These are phyloP conservation scores for Dryas integrifolia DNA, from an alignment of 331 rosid genomes.

Conservation along the genomic window DNA sequence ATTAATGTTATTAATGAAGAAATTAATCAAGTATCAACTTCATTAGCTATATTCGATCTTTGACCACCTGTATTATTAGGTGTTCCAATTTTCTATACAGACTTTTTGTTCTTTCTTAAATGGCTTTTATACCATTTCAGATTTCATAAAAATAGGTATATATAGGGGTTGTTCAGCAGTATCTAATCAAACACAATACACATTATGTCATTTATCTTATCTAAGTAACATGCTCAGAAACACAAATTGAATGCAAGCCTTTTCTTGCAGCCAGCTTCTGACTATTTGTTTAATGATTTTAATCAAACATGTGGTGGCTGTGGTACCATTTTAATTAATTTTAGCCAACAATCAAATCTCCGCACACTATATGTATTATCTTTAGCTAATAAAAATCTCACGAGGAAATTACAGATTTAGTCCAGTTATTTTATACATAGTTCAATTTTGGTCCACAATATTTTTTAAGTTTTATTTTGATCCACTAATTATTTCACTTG, in stretches of 20 bases:
- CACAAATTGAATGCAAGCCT: too few species aligned
- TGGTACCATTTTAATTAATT: not conserved
- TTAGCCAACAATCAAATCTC: slow-evolving; percentile 1
- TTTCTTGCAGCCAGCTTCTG: not conserved
- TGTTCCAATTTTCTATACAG: not conserved
- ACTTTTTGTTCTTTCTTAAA: not conserved
- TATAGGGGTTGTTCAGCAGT: too few species aligned
- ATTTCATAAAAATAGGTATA: too few species aligned
- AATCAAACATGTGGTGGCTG: not conserved
- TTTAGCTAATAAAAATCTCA: too few species aligned
- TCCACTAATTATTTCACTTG: too few species aligned
- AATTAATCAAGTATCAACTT: not conserved
- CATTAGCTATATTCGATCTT: not conserved
- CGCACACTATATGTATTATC: too few species aligned
- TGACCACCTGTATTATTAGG: slow-evolving; percentile 17
- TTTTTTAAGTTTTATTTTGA: too few species aligned
- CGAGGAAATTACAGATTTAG: too few species aligned
- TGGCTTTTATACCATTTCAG: not conserved
- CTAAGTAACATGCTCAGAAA: not conserved
- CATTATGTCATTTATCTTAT: not conserved
- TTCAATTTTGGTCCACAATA: too few species aligned
- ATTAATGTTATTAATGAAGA: not conserved
- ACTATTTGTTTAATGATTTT: not conserved
- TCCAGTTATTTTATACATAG: too few species aligned
- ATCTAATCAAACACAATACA: too few species aligned